A percentile compares a stretch with the other conserved stretches of the same genome.
Evolutionary conservation across 2,329 filamentous ascomycete species (phyloP).

Genomic region (Aspergillus transmontanensis): DNA sequence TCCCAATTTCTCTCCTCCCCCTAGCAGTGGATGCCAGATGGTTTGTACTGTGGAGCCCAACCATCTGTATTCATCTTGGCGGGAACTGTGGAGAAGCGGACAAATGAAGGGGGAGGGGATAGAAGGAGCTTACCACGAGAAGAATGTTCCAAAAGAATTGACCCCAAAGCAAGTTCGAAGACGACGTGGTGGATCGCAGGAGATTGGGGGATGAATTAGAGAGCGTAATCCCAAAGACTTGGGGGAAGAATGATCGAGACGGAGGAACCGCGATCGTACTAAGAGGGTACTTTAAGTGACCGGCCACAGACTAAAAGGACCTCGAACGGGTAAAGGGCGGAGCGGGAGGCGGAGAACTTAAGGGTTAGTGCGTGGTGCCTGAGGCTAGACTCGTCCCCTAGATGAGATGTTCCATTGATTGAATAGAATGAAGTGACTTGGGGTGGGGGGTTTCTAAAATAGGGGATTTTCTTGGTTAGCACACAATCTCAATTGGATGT

Average conservation of each 20-base stretch:
- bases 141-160: slow-evolving; percentile 5
- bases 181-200: not conserved
- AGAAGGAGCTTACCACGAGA: slow-evolving; percentile 14
- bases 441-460: not conserved
- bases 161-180: not conserved
- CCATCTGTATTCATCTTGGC: slow-evolving; percentile 25
- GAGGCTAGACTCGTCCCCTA: slow-evolving; percentile 4
- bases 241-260: not conserved
- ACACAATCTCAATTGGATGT: not conserved
- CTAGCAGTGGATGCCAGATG: slow-evolving; percentile 27
- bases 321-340: not conserved
- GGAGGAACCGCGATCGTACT: slow-evolving; percentile 6
- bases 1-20: slow-evolving; percentile 21
- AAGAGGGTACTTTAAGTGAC: slow-evolving; percentile 3
- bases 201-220: not conserved
- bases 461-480: not conserved
- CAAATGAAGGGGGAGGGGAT: slow-evolving; percentile 18
- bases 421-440: no score
- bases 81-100: slow-evolving; percentile 33
- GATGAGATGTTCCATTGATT: not conserved
- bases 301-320: not conserved
- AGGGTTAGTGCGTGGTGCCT: slow-evolving; percentile 5
- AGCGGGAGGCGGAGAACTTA: slow-evolving; percentile 1
- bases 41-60: slow-evolving; percentile 31
- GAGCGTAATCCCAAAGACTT: slow-evolving; percentile 3